phyloP scores from a whole-genome alignment of 2,329 filamentous ascomycete species.

The Ploettnerulaceae sp. region DNA sequence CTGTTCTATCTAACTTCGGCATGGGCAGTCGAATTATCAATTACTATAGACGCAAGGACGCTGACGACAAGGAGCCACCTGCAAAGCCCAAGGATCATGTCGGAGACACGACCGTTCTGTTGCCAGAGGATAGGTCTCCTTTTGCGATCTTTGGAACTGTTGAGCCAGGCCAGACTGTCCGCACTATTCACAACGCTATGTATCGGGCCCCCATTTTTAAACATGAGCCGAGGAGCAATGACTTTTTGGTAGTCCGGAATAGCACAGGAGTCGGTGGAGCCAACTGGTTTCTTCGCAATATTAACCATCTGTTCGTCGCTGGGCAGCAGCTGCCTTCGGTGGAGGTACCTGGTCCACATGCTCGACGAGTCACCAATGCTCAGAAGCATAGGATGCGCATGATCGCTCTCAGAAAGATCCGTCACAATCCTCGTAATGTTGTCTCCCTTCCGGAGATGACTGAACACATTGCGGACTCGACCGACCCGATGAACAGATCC shows the following conservation, averaged over 20 bases:
- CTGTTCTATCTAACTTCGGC: constrained; percentile 89
- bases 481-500: constrained; percentile 90
- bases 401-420: constrained; percentile 85
- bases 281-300: constrained; percentile 77
- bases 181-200: constrained; percentile 92
- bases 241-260: constrained; percentile 83
- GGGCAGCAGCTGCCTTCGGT: constrained; percentile 90
- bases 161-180: constrained; percentile 82
- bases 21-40: constrained; percentile 97
- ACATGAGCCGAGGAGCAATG: constrained; percentile 69
- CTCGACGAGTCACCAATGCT: constrained; percentile 92
- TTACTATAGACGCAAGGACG: constrained; percentile 85
- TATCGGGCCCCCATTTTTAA: constrained; percentile 91
- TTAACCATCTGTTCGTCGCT: constrained; percentile 86
- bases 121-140: constrained; percentile 91
- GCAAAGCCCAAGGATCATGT: constrained; percentile 54
- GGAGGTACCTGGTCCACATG: constrained; percentile 90
- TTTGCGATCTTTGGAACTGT: constrained; percentile 95
- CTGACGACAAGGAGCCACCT: constrained; percentile 44
- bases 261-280: constrained; percentile 74
- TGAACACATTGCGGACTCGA: constrained; percentile 85
- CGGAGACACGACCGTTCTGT: constrained; percentile 80
- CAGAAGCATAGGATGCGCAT: constrained; percentile 96
- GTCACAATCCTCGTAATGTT: constrained; percentile 64
- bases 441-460: constrained; percentile 81